These are phyloP conservation scores for Knufia fluminis DNA, from an alignment of 2,329 filamentous ascomycete species.

Conservation along the genomic window DNA sequence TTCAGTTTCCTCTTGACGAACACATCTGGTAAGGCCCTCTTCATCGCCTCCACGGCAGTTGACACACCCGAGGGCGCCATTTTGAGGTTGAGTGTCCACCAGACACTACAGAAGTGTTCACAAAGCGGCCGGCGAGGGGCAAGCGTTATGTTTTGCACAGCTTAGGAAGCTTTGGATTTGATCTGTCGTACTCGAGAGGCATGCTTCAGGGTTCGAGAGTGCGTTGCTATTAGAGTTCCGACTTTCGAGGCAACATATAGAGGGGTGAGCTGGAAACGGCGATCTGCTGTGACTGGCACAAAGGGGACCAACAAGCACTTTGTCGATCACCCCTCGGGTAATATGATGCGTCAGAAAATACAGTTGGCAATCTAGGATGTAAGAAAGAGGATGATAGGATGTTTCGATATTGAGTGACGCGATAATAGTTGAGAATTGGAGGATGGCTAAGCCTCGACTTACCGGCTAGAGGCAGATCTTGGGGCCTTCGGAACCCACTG, in stretches of 20 bases:
- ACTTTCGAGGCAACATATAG: neutral
- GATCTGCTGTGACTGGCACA: neutral
- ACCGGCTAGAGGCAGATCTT: neutral
- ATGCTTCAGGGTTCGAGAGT: neutral
- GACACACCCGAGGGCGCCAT: conserved; percentile 1
- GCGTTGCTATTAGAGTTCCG: neutral
- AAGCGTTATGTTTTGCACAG: neutral
- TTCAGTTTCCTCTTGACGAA: conserved; percentile 33
- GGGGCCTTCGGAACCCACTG: neutral
- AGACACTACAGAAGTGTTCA: neutral
- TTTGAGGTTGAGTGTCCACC: neutral
- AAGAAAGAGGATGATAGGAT: neutral
- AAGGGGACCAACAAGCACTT: neutral
- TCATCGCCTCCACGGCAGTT: neutral
- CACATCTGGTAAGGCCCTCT: conserved; percentile 26
- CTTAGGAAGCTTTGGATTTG: neutral
- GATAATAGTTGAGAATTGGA: neutral
- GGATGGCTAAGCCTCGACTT: neutral
- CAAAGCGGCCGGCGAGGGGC: neutral
- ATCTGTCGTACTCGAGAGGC: neutral
- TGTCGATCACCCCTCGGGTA: neutral
- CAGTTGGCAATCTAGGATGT: neutral
- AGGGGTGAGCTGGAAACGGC: neutral
- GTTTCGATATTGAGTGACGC: neutral
- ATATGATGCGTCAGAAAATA: no score